Evolutionary conservation across 345 rosid genomes (phyloP), one percentile per base, ranked within the genome.

Genomic region (Orychophragmus violaceus): DNA sequence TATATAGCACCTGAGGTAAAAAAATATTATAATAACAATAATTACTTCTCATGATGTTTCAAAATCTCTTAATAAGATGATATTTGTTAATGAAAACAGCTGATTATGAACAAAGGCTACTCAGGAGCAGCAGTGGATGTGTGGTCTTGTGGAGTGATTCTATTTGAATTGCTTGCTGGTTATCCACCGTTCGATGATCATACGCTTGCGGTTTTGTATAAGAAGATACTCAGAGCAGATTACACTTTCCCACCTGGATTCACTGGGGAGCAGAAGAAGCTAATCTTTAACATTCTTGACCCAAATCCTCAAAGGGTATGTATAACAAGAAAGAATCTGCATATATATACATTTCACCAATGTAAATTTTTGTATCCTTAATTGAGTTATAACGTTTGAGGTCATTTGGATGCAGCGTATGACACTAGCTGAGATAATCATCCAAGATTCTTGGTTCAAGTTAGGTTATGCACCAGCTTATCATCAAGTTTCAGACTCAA

Each of bases 121-220:
- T 77, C 89, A 21, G 98, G 96, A 61, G 91, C 94, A 57, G 82
- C 89, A 6, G 96, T 96, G 10, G 98, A 90, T 77, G 78, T 86
- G 46, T 90, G 98, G 97, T 90, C 98, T 17, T 90, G 94, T 65
- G 95, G 97, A 54, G 94, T 93, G 33, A 81, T 93, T 63, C 96
- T 93, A 32, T 93, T 88, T 48, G 96, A 93, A 59, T 71, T 85
- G 58, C 92, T 90, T 50, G 80, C 96, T 3, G 97, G 96, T 22
- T 71, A 59, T 77, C 84, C 89, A 8, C 96, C 92, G 2, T 93
- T 88, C 18, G 85, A 90, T 52, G 94, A 93, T 9, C 84, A 80
- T n/a, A 88, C 82, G 22, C 91, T 93, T 59, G 72, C 82, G 61
- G 63, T 72, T 62, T 66, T 88, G 55, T 93, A 86, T 74, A 86